A percentile compares a stretch with the other conserved stretches of the same genome.
Evolutionary conservation across 257 asterid species (phyloP).

Genomic region (Avicennia marina): DNA sequence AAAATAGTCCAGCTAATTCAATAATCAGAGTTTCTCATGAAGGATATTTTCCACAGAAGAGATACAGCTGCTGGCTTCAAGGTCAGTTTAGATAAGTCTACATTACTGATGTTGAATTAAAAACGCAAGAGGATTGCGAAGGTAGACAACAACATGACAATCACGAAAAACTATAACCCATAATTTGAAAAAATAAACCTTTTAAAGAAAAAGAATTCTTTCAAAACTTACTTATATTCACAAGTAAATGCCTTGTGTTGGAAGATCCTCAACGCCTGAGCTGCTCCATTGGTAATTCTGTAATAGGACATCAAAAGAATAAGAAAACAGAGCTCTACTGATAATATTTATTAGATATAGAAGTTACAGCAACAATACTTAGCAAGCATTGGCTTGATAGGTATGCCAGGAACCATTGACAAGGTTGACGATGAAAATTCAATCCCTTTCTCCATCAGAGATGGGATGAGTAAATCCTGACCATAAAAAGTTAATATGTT

Average conservation of each 20-base stretch:
- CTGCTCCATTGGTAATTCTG: conserved; percentile 77
- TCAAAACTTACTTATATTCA: conserved; percentile 68
- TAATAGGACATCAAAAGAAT: conserved; percentile 20
- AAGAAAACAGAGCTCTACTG: conserved; percentile 12
- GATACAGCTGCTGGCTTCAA: conserved; percentile 3
- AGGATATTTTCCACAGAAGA: background rate
- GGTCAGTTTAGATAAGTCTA: conserved; percentile 6
- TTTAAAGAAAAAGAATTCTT: background rate
- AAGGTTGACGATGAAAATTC: conserved; percentile 58
- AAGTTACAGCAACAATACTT: conserved; percentile 41
- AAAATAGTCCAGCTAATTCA: background rate
- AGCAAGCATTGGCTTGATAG: conserved; percentile 96
- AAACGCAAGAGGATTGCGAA: conserved; percentile 12
- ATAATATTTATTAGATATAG: conserved; percentile 10
- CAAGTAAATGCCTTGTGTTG: conserved; percentile 72
- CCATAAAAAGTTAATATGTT: conserved; percentile 13
- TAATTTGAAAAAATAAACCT: background rate
- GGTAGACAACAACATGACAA: conserved; percentile 4
- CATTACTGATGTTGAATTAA: conserved; percentile 8
- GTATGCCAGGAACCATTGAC: conserved; percentile 87
- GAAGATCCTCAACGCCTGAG: conserved; percentile 65
- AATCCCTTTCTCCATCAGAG: conserved; percentile 70
- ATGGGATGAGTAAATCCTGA: conserved; percentile 76
- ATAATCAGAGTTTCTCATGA: background rate
- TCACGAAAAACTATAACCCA: conserved; percentile 2